Base-by-base conservation (phyloP, 306 rosid species). In the Morella rubra region DNA sequence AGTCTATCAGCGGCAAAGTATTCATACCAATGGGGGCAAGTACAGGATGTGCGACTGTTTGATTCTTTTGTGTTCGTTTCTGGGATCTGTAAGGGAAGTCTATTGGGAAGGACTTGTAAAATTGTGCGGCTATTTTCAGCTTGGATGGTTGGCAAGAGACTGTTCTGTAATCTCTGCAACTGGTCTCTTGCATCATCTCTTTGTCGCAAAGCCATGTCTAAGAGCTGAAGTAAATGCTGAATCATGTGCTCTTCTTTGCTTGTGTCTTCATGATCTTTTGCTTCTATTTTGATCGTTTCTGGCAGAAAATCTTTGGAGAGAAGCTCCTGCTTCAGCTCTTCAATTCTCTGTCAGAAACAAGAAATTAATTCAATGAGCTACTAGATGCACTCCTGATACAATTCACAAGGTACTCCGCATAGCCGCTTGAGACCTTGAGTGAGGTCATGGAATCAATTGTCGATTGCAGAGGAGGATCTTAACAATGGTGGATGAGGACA, bases 171-270 rank as follows among this genome's bases (percentile, higher is more conserved):
- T n/a, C 76, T 88, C 9, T 82, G 84, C 9, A 93, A 80, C 78
- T 87, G 86, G 22, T 78, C 68, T 72, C 76, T 87, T 1, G 93
- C 92, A 72, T 91, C 91, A 5, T 89, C 93, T 79, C 91, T 85
- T 60, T 93, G 96, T 70, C 83, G 62, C 58, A 45, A 66, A 5
- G 92, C 85, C 58, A 69, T 46, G 10, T 84, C 49, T 13, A 93
- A 75, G n/a, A 84, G 83, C 37, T 73, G 67, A 4, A 84, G 22
- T 11, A 90, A 66, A 18, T 80, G 53, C 44, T 62, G 32, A 1
- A 27, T 79, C 56, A 79, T 22, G 7, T 74, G 77, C 81, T 81
- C 88, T 32, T 79, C 79, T 42, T 69, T 79, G 62, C 77, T 87
- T 20, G 42, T 58, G 65, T 59, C 81, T 69, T 86, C 84, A 10